Evolutionary conservation across 371 early-diverging fungal genomes (phyloP), one percentile per base, ranked within the genome.

Genomic region (Mucor irregularis): DNA sequence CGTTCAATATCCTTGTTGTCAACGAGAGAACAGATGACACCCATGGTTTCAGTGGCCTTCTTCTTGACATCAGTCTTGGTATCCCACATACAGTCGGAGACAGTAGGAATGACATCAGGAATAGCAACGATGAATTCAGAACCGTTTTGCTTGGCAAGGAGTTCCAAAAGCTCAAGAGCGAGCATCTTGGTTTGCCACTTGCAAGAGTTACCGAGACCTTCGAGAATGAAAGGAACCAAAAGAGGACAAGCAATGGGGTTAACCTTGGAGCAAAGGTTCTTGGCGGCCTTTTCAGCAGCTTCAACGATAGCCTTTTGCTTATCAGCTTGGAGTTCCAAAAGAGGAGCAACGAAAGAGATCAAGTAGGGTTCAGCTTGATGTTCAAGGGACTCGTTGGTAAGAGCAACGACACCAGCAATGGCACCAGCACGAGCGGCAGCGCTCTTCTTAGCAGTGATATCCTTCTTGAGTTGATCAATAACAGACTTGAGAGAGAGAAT

Each of bases 131-230:
- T 82, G 52, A 88, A 80, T 47, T 83, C 81, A 17, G 64, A 68
- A 9, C 87, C 82, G 19, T 83, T 78, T 11, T 61, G 64, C 56
- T 80, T 73, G 53, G 83, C 78, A 11, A 89, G 58, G 39, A 74
- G 70, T 5, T 66, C 74, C 42, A 90, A 52, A 25, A 85, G 48
- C 24, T 83, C 65, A 50, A 89, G 59, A 35, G 87, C 74, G 26
- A 79, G 86, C 26, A 82, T 80, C 72, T 87, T 85, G 52, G 88
- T 84, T 68, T 89, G 90, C 90, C 90, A 90, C 69, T 90, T 90
- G 56, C 81, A 83, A 39, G 84, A 80, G 68, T 86, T 81, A 51
- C 64, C 73, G 56, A 86, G 78, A 57, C 72, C 77, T 21, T 83
- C 81, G 34, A 78, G 74, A 24, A 89, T 69, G 42, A 71, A 53